Conservation (phyloP, 495 filamentous ascomycete species). For the Podospora conica region DNA sequence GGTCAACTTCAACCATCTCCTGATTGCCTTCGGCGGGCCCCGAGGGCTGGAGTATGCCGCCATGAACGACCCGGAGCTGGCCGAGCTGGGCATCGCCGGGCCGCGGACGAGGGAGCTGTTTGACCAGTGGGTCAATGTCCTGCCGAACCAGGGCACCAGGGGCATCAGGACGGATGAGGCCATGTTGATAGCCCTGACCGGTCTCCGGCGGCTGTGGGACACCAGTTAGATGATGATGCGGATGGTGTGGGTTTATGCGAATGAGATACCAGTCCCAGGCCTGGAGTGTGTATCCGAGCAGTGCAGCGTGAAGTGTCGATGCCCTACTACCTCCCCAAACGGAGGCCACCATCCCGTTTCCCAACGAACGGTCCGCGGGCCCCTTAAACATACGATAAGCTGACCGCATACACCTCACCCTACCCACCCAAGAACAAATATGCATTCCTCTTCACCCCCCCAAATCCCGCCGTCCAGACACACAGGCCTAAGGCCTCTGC, state of each 20-base stretch:
- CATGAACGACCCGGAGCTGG: slow-evolving; percentile 55
- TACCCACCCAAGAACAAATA: not conserved
- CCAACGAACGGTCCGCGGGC: not conserved
- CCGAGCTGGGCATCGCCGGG: slow-evolving; percentile 47
- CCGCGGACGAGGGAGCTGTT: slow-evolving; percentile 58
- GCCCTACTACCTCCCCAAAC: not conserved
- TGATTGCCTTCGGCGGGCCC: slow-evolving; percentile 69
- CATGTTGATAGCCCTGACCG: slow-evolving; percentile 60
- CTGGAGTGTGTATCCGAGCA: not conserved
- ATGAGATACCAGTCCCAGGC: not conserved
- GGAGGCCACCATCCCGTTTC: not conserved
- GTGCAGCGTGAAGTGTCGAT: not conserved
- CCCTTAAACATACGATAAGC: not conserved
- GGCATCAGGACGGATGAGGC: slow-evolving; percentile 77
- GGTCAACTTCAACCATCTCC: slow-evolving; percentile 55
- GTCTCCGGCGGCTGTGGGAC: slow-evolving; percentile 50
- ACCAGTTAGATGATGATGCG: slow-evolving; percentile 16
- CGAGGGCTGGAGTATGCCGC: slow-evolving; percentile 65
- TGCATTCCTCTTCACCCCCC: not conserved
- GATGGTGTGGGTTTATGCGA: not conserved
- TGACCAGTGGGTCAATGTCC: slow-evolving; percentile 70
- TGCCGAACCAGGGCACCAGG: slow-evolving; percentile 67
- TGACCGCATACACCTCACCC: not conserved
- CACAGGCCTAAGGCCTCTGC: not conserved
- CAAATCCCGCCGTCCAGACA: not conserved